Base-by-base conservation (phyloP, 225 moss, liverwort and hornwort species). In the Antitrichia curtipendula region DNA sequence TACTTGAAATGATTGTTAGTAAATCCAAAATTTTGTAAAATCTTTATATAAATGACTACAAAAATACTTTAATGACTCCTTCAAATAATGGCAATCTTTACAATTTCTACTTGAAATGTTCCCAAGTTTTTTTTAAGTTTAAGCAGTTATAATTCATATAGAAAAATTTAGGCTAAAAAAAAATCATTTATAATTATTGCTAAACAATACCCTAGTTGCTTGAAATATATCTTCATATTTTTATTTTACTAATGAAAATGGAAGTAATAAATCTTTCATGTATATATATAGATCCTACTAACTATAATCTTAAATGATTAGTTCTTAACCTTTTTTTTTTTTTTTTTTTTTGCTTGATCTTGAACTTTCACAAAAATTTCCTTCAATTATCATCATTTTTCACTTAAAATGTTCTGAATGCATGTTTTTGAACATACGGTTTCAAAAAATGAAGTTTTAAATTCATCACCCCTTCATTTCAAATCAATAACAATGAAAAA, bases 361-460 rank as follows among this genome's bases (percentile, higher is more conserved):
- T 12, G 21, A 21, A 5, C 38, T 38, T 68, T 66, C 7, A n/a
- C 66, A 66, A 20, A 21, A 0, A 3, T 36, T 36, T 64, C 36
- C 19, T 36, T 36, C n/a, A 66, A 66, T n/a, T 38, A 12, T 34
- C n/a, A 66, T 22, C n/a, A 66, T 6, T 66, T 22, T 22, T n/a
- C 1, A 1, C 7, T 7, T 21, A 0, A 22, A n/a, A n/a, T 65
- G 5, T 66, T 66, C 1, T 12, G 2, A n/a, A 38, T 38, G 1
- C 4, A 66, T 21, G 7, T 38, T 69, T 65, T 3, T 8, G 13
- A 13, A 23, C 13, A 13, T 40, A 2, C 24, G 8, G 24, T 69
- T 69, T 40, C 24, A 21, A 69, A 69, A 69, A 69, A 40, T 8
- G 1, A 69, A 69, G 40, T 69, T 24, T 38, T 40, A 23, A 7